Conservation (phyloP, 1,284 basidiomycete genomes). For the Marasmius fiardii region DNA sequence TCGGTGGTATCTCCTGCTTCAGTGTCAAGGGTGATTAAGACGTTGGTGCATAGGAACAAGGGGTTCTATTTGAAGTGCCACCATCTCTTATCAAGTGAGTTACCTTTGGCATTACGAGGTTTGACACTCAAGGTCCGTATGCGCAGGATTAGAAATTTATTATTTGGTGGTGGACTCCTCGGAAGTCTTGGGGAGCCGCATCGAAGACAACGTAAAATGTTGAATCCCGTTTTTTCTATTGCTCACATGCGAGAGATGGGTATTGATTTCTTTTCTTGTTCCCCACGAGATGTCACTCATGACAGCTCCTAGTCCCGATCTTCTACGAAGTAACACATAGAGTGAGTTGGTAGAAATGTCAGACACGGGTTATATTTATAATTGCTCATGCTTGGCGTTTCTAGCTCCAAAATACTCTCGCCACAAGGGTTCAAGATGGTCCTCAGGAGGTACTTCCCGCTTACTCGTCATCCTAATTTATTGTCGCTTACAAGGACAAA, state of each 20-base stretch:
- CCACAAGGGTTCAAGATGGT: background rate
- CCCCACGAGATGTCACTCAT: background rate
- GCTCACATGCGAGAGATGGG: constrained; percentile 28
- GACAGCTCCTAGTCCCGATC: constrained; percentile 5
- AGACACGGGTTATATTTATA: background rate
- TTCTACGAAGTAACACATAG: constrained; percentile 11
- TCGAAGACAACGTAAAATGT: constrained; percentile 31
- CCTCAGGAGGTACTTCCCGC: constrained; percentile 3
- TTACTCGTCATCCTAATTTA: background rate
- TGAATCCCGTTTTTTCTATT: constrained; percentile 34
- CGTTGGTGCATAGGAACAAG: background rate
- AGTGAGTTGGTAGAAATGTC: background rate
- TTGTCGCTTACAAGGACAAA: background rate
- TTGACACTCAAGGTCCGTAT: too few species aligned
- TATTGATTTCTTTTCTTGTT: background rate
- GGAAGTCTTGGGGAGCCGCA: constrained; percentile 25
- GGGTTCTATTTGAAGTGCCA: background rate
- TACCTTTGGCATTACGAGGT: too few species aligned
- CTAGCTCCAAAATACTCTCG: background rate
- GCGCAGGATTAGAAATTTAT: background rate
- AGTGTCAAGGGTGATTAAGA: background rate
- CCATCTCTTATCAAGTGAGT: background rate
- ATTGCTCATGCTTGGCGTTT: background rate
- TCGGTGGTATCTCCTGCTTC: background rate
- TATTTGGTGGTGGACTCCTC: background rate